phyloP scores from a whole-genome alignment of 2,329 filamentous ascomycete genomes.

The Neoscytalidium dimidiatum region DNA sequence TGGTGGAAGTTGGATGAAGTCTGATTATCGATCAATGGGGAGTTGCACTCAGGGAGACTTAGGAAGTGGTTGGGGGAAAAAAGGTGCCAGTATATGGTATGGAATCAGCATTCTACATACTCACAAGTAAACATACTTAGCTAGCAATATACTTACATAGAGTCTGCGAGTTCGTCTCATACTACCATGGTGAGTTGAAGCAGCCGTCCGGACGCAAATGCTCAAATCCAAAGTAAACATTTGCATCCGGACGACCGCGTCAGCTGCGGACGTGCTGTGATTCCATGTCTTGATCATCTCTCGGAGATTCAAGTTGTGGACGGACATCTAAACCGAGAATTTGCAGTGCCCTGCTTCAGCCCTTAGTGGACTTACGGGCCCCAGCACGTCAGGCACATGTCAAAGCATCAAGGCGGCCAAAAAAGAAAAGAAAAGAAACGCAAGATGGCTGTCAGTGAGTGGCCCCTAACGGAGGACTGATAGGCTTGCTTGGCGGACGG shows the following conservation, averaged over 20 bases:
- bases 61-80: neutral
- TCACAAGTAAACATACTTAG: no score
- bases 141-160: neutral
- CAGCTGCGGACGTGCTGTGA: neutral
- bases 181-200: neutral
- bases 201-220: neutral
- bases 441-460: neutral
- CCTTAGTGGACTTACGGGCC: no score
- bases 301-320: no score
- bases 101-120: neutral
- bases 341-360: no score
- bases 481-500: neutral
- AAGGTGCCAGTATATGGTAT: no score
- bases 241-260: neutral
- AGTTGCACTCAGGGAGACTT: neutral
- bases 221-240: neutral
- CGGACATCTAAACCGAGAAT: no score
- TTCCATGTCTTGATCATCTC: no score
- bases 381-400: no score
- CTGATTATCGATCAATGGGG: neutral
- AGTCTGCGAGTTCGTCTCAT: no score
- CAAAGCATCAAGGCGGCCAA: no score
- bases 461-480: neutral
- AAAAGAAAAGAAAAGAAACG: neutral
- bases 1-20: neutral